Conservation (phyloP, 2,329 filamentous ascomycete species). For the Aspergillus texensis region DNA sequence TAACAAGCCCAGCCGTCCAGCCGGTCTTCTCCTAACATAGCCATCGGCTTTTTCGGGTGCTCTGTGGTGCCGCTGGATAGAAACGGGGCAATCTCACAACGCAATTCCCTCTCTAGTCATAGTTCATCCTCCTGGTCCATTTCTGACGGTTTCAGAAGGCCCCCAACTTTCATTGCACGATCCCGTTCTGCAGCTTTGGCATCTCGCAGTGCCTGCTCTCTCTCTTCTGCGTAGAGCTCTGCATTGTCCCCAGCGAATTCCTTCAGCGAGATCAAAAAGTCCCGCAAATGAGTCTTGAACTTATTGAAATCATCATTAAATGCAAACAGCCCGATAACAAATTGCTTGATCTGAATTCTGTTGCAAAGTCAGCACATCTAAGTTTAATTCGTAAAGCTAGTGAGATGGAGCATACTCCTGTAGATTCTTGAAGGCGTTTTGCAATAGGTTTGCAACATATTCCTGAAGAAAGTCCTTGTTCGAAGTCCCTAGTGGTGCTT, state of each 20-base stretch:
- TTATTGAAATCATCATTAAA: slow-evolving; percentile 87
- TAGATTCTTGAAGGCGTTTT: slow-evolving; percentile 90
- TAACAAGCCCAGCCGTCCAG: slow-evolving; percentile 70
- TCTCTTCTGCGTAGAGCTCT: slow-evolving; percentile 90
- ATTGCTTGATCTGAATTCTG: slow-evolving; percentile 82
- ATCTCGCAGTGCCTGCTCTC: slow-evolving; percentile 86
- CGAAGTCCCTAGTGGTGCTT: slow-evolving; percentile 78
- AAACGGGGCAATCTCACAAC: slow-evolving; percentile 59
- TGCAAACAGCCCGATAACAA: slow-evolving; percentile 86
- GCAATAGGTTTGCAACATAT: slow-evolving; percentile 82
- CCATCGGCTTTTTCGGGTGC: slow-evolving; percentile 22
- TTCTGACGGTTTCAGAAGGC: slow-evolving; percentile 95
- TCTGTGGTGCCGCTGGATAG: slow-evolving; percentile 32
- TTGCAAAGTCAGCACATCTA: slow-evolving; percentile 37
- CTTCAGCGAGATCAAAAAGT: slow-evolving; percentile 96
- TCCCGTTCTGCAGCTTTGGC: slow-evolving; percentile 87
- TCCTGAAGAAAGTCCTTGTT: slow-evolving; percentile 90
- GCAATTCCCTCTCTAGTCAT: slow-evolving; percentile 75
- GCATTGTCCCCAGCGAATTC: slow-evolving; percentile 96
- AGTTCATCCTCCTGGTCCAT: slow-evolving; percentile 80
- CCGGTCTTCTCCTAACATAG: slow-evolving; percentile 31
- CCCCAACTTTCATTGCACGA: slow-evolving; percentile 90
- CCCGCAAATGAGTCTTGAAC: slow-evolving; percentile 93
- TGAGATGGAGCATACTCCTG: slow-evolving; percentile 66
- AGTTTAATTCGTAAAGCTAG: background rate